phyloP scores from a whole-genome alignment of 2,329 filamentous ascomycete genomes.

The Bipolaris sorokiniana region DNA sequence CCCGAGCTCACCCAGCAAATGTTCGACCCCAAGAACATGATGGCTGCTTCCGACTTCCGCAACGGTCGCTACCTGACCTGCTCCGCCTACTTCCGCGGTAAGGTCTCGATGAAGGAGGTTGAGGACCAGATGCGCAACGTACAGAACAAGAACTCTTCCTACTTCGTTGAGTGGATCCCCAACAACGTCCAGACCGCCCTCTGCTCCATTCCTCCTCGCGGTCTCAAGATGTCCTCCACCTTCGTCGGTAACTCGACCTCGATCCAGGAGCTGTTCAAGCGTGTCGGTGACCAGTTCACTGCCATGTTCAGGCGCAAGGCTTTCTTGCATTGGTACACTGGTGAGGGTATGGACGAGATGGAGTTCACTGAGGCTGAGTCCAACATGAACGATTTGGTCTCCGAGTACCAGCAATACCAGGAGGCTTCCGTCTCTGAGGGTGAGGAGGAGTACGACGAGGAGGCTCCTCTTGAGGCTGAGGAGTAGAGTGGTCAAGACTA shows the following conservation, averaged over 20 bases:
- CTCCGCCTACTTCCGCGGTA: conserved; percentile 99
- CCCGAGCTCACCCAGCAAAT: conserved; percentile 99
- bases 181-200: conserved; percentile 99
- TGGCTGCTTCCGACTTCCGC: conserved; percentile 99
- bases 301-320: conserved; percentile 99
- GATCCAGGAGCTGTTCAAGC: conserved; percentile 99
- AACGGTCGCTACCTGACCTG: conserved; percentile 99
- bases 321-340: conserved; percentile 99
- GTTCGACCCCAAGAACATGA: conserved; percentile 99
- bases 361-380: conserved; percentile 99
- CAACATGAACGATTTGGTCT: conserved; percentile 99
- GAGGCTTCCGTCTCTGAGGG: conserved; percentile 97
- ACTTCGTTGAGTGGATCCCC: conserved; percentile 99
- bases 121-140: conserved; percentile 99
- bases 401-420: conserved; percentile 99
- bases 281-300: conserved; percentile 98
- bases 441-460: conserved; percentile 94
- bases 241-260: conserved; percentile 99
- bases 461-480: conserved; percentile 74
- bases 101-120: conserved; percentile 99
- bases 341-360: conserved; percentile 99
- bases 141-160: conserved; percentile 99
- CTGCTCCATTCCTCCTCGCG: conserved; percentile 96
- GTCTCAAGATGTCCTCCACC: conserved; percentile 98
- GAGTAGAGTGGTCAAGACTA: conserved; percentile 53